These are phyloP conservation scores for Candida glucosophila DNA, from an alignment of 1,139 yeast genomes.

Conservation along the genomic window DNA sequence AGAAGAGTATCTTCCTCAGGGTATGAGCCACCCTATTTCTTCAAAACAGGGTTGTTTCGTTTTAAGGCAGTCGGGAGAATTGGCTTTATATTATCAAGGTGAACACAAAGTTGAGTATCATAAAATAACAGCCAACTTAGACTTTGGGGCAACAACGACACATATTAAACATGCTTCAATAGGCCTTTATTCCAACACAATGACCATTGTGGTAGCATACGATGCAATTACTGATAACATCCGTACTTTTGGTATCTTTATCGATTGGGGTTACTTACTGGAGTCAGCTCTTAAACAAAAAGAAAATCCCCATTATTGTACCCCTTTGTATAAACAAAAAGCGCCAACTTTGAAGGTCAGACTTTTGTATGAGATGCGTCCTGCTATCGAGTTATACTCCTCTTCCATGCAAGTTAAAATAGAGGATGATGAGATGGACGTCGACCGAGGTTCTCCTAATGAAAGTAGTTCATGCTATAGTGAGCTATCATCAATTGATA, in stretches of 20 bases:
- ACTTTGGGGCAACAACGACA: slow-evolving; percentile 10
- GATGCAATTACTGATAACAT: slow-evolving; percentile 33
- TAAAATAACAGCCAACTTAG: slow-evolving; percentile 18
- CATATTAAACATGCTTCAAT: slow-evolving; percentile 44
- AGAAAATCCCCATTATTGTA: slow-evolving; percentile 43
- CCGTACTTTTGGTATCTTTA: slow-evolving; percentile 35
- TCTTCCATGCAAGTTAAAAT: slow-evolving; percentile 4
- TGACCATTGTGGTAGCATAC: slow-evolving; percentile 40
- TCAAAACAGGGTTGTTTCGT: slow-evolving; percentile 69
- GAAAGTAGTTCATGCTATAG: slow-evolving; percentile 9
- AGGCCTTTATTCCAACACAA: slow-evolving; percentile 48
- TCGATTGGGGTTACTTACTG: slow-evolving; percentile 57
- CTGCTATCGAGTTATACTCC: slow-evolving; percentile 9
- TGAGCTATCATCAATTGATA: slow-evolving; percentile 25
- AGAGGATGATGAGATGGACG: slow-evolving; percentile 15
- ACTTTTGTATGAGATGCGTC: slow-evolving; percentile 23
- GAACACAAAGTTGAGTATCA: slow-evolving; percentile 54
- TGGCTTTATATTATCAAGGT: slow-evolving; percentile 53
- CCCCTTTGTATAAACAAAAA: slow-evolving; percentile 32
- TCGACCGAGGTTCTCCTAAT: slow-evolving; percentile 9
- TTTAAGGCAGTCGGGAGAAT: slow-evolving; percentile 54
- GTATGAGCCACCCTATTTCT: slow-evolving; percentile 60
- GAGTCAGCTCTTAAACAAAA: slow-evolving; percentile 42
- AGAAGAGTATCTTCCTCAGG: slow-evolving; percentile 49
- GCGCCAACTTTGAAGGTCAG: slow-evolving; percentile 16